phyloP scores from a whole-genome alignment of 352 stramenopile genomes.

The Pythium guiyangense region DNA sequence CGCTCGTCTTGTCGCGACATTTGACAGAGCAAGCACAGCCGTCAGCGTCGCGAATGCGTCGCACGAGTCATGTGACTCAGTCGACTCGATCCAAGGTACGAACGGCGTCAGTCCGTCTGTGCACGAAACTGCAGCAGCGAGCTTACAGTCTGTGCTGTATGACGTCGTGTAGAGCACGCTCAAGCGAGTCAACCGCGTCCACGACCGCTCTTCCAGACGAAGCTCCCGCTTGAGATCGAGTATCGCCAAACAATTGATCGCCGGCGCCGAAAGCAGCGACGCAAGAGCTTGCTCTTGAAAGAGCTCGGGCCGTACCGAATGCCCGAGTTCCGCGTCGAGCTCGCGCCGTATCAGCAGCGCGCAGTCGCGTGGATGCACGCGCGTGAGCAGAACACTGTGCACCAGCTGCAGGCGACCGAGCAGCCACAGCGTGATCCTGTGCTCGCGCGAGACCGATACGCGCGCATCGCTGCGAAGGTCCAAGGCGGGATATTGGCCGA shows the following conservation, averaged over 20 bases:
- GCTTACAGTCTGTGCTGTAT: not conserved
- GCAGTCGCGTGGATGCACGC: constrained; percentile 89
- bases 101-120: not conserved
- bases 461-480: constrained; percentile 30
- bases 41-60: constrained; percentile 3
- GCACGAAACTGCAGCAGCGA: no score
- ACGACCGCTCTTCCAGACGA: constrained; percentile 36
- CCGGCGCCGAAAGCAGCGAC: constrained; percentile 24
- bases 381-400: constrained; percentile 24
- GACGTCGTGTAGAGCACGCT: not conserved
- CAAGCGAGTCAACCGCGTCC: not conserved
- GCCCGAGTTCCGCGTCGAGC: constrained; percentile 53
- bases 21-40: not conserved
- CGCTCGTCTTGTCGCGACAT: not conserved
- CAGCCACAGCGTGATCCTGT: constrained; percentile 8
- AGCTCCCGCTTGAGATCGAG: constrained; percentile 57
- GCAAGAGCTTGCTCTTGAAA: constrained; percentile 28
- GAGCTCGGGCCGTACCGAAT: constrained; percentile 35
- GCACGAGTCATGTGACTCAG: constrained; percentile 7
- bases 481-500: constrained; percentile 81
- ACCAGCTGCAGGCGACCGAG: constrained; percentile 5
- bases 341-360: constrained; percentile 78
- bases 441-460: constrained; percentile 10
- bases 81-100: constrained; percentile 9
- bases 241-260: constrained; percentile 51